A percentile compares a stretch with the other conserved stretches of the same genome.
Conservation (phyloP, 202 grass and related monocot genomes). For the Schoenoplectus tabernaemontani region DNA sequence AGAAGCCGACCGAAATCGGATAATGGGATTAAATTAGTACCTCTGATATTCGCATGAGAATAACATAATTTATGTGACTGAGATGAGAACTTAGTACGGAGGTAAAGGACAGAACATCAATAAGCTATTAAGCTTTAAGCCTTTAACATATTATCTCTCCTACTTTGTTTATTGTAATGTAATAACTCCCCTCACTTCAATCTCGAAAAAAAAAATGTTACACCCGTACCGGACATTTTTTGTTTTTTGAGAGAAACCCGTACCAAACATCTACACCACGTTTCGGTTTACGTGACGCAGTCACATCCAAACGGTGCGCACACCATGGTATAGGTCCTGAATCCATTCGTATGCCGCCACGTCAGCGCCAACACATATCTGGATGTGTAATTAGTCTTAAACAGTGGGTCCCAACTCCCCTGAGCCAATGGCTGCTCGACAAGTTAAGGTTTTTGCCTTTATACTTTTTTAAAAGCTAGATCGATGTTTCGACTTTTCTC, state of each 20-base stretch:
- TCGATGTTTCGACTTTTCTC: too few relatives aligned
- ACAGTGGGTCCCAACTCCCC: neutral
- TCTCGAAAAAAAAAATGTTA: too few relatives aligned
- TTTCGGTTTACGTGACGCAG: conserved; percentile 13
- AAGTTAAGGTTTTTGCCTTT: neutral
- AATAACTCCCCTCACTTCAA: too few relatives aligned
- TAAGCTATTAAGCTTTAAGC: neutral
- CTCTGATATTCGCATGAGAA: too few relatives aligned
- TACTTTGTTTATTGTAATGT: neutral
- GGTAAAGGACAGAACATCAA: neutral
- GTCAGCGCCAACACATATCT: neutral
- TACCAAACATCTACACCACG: neutral
- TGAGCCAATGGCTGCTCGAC: neutral
- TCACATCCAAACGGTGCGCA: neutral
- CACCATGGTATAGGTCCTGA: neutral
- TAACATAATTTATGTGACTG: too few relatives aligned
- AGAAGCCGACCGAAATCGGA: too few relatives aligned
- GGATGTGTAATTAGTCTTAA: neutral
- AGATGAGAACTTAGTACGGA: too few relatives aligned
- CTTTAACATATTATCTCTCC: neutral
- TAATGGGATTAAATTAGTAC: too few relatives aligned
- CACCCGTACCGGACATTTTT: too few relatives aligned
- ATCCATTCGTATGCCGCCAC: neutral
- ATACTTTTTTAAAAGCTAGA: too few relatives aligned
- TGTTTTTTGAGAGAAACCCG: neutral